Base-by-base conservation (phyloP, 495 filamentous ascomycete species). In the Cetradonia linearis region DNA sequence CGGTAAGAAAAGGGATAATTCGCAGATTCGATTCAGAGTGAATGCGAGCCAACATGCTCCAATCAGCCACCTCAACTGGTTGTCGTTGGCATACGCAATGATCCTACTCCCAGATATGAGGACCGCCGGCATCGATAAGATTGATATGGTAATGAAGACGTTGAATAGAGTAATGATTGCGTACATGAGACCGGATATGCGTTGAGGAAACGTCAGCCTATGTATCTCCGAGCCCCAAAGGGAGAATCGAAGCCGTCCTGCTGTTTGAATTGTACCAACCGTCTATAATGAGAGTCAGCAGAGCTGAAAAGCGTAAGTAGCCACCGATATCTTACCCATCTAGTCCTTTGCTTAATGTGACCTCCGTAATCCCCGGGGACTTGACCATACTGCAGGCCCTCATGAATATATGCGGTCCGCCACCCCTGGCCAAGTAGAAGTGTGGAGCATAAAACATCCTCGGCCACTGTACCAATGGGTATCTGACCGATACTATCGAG, bases 401-500 rank as follows among this genome's bases (percentile, higher is more conserved):
- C 79, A 46, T 76, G 74, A 31, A 79, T 65, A 61, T 74, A 80
- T 9, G 73, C 75, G 4, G 75, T 78, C 30, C 74, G 71, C 77
- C 77, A 82, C 30, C 79, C 79, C 34, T 68, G 69, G 7, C 75
- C 75, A 31, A 77, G 68, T 68, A 81, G 70, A 27, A 78, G 61
- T 5, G 70, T 73, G 5, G 78, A 79, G 7, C 70, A 76, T 36
- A 68, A 72, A 14, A 77, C 72, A 66, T 82, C 79, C 64, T 82
- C 79, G n/a, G 75, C 75, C 33, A 79, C 62, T 13, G 74, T 74
- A 7, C 70, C 76, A 7, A 72, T 65, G 6, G 79, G 78, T 63
- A 77, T 81, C 33, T 75, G 73, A 48, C 77, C 78, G 52, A 81
- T 81, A 33, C 72, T 67, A 48, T 79, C 71, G 16, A 82, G 68